Evolutionary conservation across 2,329 filamentous ascomycete species (phyloP).

Genomic region (Penicillium sp.): DNA sequence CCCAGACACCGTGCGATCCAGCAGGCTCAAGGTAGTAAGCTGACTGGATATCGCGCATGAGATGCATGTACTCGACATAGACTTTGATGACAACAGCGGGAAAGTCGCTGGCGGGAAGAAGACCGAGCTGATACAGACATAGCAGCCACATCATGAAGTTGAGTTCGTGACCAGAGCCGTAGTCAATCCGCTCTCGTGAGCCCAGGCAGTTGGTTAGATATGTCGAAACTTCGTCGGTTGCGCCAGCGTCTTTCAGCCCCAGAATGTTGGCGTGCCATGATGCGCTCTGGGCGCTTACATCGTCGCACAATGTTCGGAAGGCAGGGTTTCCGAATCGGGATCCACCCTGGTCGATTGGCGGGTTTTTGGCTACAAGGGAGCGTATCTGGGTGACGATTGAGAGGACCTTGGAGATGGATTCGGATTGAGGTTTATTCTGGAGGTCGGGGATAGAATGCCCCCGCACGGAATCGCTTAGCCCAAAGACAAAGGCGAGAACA

Average conservation of each 20-base stretch:
- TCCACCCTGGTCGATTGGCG: conserved; percentile 79
- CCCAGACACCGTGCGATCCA: conserved; percentile 96
- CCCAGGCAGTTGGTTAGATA: conserved; percentile 85
- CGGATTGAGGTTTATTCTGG: conserved; percentile 46
- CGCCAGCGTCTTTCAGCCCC: conserved; percentile 42
- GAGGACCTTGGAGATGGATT: conserved; percentile 62
- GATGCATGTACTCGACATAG: conserved; percentile 74
- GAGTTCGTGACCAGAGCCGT: conserved; percentile 93
- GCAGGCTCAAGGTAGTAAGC: conserved; percentile 97
- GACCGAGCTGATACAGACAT: conserved; percentile 77
- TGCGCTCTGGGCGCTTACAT: conserved; percentile 39
- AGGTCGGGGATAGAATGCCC: conserved; percentile 31
- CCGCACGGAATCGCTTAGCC: conserved; percentile 76
- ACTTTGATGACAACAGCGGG: conserved; percentile 70
- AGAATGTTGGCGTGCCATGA: conserved; percentile 44
- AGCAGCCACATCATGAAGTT: conserved; percentile 97
- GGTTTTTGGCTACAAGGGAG: conserved; percentile 63
- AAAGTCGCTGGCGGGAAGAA: conserved; percentile 66
- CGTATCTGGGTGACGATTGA: conserved; percentile 68
- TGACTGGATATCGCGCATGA: conserved; percentile 85
- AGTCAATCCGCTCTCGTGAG: conserved; percentile 84
- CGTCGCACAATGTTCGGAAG: conserved; percentile 75
- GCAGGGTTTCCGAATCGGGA: conserved; percentile 93
- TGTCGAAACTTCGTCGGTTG: conserved; percentile 68
- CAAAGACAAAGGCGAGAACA: conserved; percentile 80